Evolutionary conservation across 129 eudicot genomes (phyloP).

Genomic region (Pulicaria dysenterica): DNA sequence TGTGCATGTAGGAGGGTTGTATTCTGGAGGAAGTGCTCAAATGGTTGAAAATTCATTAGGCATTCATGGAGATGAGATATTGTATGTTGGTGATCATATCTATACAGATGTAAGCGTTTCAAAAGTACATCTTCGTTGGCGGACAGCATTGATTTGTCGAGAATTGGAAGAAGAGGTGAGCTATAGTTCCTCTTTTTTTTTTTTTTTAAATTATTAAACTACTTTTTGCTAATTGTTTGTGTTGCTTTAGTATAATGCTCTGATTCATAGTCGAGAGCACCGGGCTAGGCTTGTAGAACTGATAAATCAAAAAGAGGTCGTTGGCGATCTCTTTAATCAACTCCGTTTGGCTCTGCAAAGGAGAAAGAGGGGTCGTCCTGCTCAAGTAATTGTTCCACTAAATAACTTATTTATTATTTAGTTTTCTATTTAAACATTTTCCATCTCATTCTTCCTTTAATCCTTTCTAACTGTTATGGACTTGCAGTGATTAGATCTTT

Average conservation of each 20-base stretch:
- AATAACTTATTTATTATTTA: not conserved
- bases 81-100: conserved; percentile 96
- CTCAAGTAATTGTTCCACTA: conserved; percentile 59
- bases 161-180: conserved; percentile 94
- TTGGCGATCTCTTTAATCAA: conserved; percentile 95
- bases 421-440: not conserved
- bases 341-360: conserved; percentile 93
- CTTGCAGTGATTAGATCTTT: conserved; percentile 5
- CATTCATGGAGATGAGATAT: conserved; percentile 89
- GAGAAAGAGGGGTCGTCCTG: conserved; percentile 82
- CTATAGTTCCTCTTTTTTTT: not conserved
- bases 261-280: conserved; percentile 69
- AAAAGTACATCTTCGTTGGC: conserved; percentile 94
- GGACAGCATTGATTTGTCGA: conserved; percentile 92
- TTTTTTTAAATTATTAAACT: not conserved
- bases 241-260: conserved; percentile 78
- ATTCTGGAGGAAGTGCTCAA: conserved; percentile 98
- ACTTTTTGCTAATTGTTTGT: conserved; percentile 23
- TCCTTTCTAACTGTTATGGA: not conserved
- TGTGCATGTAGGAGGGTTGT: conserved; percentile 69
- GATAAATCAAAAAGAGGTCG: conserved; percentile 87
- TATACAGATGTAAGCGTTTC: conserved; percentile 95
- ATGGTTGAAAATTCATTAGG: conserved; percentile 88
- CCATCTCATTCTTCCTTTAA: not conserved
- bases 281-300: conserved; percentile 77